These are phyloP conservation scores for Calendula officinalis DNA, from an alignment of 129 eudicot species.

Conservation along the genomic window DNA sequence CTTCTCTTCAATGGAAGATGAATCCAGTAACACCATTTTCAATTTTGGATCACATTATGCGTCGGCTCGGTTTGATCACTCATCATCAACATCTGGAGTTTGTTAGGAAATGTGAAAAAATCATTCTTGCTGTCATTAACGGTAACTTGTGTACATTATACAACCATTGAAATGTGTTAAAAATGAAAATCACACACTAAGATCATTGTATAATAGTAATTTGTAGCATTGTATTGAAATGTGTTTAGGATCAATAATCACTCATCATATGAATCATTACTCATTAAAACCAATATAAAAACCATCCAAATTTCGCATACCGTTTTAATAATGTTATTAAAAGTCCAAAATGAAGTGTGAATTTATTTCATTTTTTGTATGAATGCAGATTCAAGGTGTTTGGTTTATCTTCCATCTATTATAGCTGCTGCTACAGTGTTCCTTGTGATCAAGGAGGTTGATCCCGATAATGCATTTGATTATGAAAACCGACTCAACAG, in stretches of 20 bases:
- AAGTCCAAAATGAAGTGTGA: too few relatives aligned
- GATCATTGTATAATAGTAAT: too few relatives aligned
- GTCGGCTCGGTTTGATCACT: conserved; percentile 60
- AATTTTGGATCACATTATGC: conserved; percentile 52
- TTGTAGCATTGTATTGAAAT: conserved; percentile 1
- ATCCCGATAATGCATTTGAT: conserved; percentile 40
- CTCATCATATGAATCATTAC: too few relatives aligned
- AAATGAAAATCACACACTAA: too few relatives aligned
- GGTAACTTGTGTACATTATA: conserved; percentile 59
- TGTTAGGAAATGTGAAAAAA: conserved; percentile 52
- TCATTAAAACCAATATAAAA: conserved; percentile 8
- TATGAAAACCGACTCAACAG: conserved; percentile 46
- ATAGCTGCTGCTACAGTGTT: conserved; percentile 22
- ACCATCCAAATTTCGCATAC: conserved; percentile 3
- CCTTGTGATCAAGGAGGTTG: conserved; percentile 35
- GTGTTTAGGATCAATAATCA: conserved; percentile 14
- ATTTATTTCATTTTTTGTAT: conserved; percentile 14
- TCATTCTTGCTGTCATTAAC: conserved; percentile 48
- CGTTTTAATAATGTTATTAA: background rate
- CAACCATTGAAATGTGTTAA: too few relatives aligned
- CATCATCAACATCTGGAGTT: conserved; percentile 56
- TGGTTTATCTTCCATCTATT: conserved; percentile 38
- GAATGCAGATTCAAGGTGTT: conserved; percentile 35
- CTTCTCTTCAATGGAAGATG: conserved; percentile 85
- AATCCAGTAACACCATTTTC: conserved; percentile 83